phyloP scores from a whole-genome alignment of 2,329 filamentous ascomycete genomes.

The Trichoderma sp. region DNA sequence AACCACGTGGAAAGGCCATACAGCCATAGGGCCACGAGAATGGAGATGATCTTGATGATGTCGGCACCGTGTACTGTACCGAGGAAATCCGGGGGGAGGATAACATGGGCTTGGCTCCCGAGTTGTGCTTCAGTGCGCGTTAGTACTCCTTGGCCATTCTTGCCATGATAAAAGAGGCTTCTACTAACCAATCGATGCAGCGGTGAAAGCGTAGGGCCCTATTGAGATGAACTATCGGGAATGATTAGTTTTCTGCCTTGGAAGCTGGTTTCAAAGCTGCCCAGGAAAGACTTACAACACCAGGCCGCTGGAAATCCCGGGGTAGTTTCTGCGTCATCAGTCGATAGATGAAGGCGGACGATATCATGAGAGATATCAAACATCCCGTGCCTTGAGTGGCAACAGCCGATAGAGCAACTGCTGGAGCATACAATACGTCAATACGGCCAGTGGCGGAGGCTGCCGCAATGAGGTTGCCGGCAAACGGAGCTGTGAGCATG shows the following conservation, averaged over 20 bases:
- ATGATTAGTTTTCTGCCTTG: not conserved
- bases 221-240: slow-evolving; percentile 70
- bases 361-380: slow-evolving; percentile 72
- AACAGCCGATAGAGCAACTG: slow-evolving; percentile 53
- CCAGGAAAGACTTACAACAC: slow-evolving; percentile 54
- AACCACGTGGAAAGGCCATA: slow-evolving; percentile 86
- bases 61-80: slow-evolving; percentile 47
- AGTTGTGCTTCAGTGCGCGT: slow-evolving; percentile 42
- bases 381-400: slow-evolving; percentile 59
- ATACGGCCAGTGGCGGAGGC: slow-evolving; percentile 34
- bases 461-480: slow-evolving; percentile 57
- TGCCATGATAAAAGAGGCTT: not conserved
- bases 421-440: slow-evolving; percentile 43
- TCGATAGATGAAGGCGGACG: slow-evolving; percentile 80
- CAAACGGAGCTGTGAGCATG: slow-evolving; percentile 74
- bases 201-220: slow-evolving; percentile 68
- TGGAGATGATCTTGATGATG: slow-evolving; percentile 51
- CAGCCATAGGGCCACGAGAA: slow-evolving; percentile 74
- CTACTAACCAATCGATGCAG: slow-evolving; percentile 44
- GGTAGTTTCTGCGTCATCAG: slow-evolving; percentile 88
- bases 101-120: slow-evolving; percentile 46
- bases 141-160: not conserved
- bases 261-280: not conserved
- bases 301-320: slow-evolving; percentile 72
- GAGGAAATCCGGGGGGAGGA: slow-evolving; percentile 50